Evolutionary conservation across 768 basidiomycete genomes (phyloP).

Genomic region (Exsudoporus frostii): DNA sequence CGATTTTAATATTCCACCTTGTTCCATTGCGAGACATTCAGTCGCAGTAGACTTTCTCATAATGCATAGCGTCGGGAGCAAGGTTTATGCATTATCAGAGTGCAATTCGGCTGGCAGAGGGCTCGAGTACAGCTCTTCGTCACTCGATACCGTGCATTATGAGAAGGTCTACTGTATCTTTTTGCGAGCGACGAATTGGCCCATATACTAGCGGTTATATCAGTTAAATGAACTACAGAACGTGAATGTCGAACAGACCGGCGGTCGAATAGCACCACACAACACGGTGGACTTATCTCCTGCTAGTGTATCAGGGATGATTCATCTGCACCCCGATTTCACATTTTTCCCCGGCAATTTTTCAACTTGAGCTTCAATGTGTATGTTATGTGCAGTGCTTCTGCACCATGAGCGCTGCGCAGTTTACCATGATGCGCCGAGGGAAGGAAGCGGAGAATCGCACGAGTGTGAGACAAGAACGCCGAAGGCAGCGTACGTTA

Average conservation of each 20-base stretch:
- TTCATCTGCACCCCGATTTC: background rate
- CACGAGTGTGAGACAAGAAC: conserved; percentile 4
- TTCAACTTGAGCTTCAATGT: background rate
- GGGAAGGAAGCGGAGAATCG: conserved; percentile 1
- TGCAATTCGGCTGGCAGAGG: too few relatives aligned
- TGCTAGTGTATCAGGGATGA: background rate
- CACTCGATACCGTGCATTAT: too few relatives aligned
- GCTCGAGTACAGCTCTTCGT: too few relatives aligned
- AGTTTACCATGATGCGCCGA: conserved; percentile 6
- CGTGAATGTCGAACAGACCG: too few relatives aligned
- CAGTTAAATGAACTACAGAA: background rate
- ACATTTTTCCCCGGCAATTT: background rate
- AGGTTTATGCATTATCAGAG: too few relatives aligned
- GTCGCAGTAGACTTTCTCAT: too few relatives aligned
- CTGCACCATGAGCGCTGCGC: background rate
- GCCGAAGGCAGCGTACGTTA: background rate
- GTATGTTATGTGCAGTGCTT: background rate
- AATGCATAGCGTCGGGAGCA: too few relatives aligned
- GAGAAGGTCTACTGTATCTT: background rate
- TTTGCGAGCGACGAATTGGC: background rate
- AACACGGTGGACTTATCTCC: background rate
- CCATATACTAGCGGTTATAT: background rate
- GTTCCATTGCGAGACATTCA: background rate
- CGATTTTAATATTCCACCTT: background rate
- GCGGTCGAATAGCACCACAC: background rate